These are phyloP conservation scores for Euptelea pleiosperma DNA, from an alignment of 164 flowering plant genomes.

Conservation along the genomic window DNA sequence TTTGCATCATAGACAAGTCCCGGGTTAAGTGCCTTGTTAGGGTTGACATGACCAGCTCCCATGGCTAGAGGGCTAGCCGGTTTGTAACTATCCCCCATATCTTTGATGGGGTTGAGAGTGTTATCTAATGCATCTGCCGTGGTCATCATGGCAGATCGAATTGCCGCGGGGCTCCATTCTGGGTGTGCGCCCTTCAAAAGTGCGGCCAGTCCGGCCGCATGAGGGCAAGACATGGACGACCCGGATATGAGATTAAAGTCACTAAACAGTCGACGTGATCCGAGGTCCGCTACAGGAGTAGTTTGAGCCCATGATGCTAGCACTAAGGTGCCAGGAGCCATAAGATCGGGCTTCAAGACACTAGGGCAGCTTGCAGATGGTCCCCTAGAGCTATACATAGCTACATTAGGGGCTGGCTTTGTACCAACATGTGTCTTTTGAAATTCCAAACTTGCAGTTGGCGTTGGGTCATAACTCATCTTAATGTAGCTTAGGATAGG, in stretches of 20 bases:
- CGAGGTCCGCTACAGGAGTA: conserved; percentile 3
- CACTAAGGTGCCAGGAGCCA: conserved; percentile 50
- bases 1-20: conserved; percentile 55
- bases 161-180: conserved; percentile 70
- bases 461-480: conserved; percentile 19
- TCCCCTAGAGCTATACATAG: conserved; percentile 55
- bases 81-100: conserved; percentile 16
- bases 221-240: conserved; percentile 79
- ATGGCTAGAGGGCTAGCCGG: conserved; percentile 54
- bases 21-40: conserved; percentile 67
- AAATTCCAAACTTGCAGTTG: conserved; percentile 37
- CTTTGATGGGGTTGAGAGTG: conserved; percentile 36
- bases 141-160: conserved; percentile 74
- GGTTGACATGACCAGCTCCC: conserved; percentile 69
- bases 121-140: conserved; percentile 46
- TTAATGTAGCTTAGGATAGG: conserved; percentile 32
- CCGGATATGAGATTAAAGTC: conserved; percentile 54
- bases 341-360: conserved; percentile 61
- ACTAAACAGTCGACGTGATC: conserved; percentile 18
- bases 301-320: conserved; percentile 55
- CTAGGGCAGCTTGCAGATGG: conserved; percentile 35
- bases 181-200: conserved; percentile 55
- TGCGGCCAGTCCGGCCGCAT: conserved; percentile 61
- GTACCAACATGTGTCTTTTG: conserved; percentile 33
- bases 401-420: conserved; percentile 48